Conservation (phyloP, 2,329 filamentous ascomycete genomes). For the Sarocladium strictum region DNA sequence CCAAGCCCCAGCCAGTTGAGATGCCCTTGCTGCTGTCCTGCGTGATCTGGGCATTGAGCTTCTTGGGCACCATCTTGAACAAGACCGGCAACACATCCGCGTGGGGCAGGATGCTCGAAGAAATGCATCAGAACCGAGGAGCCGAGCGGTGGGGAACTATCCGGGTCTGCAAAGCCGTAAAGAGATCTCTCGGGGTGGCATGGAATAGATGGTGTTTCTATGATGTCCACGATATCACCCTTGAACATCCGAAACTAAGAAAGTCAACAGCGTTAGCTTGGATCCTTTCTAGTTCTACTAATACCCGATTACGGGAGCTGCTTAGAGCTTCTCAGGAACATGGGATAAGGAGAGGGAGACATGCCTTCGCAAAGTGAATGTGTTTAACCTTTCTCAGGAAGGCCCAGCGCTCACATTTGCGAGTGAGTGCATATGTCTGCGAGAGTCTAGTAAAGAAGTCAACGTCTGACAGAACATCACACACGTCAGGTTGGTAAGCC, state of each 20-base stretch:
- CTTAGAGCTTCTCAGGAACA: too few species aligned
- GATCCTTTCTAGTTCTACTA: too few species aligned
- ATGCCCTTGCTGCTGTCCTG: neutral
- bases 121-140: neutral
- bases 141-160: neutral
- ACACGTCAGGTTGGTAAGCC: neutral
- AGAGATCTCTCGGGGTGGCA: neutral
- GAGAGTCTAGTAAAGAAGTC: neutral
- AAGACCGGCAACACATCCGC: neutral
- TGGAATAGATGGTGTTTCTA: neutral
- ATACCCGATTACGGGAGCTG: too few species aligned
- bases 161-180: neutral
- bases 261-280: neutral
- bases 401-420: neutral
- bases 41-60: neutral
- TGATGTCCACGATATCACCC: neutral
- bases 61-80: neutral
- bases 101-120: neutral
- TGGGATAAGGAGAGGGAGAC: too few species aligned
- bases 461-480: neutral
- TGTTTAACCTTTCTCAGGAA: neutral
- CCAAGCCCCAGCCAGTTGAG: neutral
- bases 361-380: neutral
- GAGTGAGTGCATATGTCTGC: neutral
- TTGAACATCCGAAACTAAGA: neutral